phyloP scores from a whole-genome alignment of 2,329 filamentous ascomycete species.

The Plectosphaerella sp. region DNA sequence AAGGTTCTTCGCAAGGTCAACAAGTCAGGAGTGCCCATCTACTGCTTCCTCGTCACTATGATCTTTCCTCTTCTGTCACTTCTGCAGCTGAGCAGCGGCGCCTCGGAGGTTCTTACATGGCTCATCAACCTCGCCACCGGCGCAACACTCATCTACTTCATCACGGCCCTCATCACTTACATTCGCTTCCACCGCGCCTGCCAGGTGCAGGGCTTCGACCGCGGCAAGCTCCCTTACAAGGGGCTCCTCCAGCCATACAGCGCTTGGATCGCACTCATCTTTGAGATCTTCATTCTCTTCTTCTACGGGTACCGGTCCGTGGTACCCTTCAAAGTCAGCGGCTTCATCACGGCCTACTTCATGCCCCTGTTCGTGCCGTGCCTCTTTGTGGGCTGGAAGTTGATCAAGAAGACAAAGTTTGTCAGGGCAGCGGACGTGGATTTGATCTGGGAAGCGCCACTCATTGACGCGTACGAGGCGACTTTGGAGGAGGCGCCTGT shows the following conservation, averaged over 20 bases:
- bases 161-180: conserved; percentile 41
- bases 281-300: conserved; percentile 59
- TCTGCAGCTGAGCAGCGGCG: conserved; percentile 24
- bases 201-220: conserved; percentile 45
- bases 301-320: conserved; percentile 59
- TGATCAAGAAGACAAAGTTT: conserved; percentile 56
- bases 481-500: neutral
- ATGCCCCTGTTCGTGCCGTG: conserved; percentile 56
- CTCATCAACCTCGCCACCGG: conserved; percentile 63
- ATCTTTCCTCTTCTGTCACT: conserved; percentile 7
- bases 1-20: conserved; percentile 20
- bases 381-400: conserved; percentile 53
- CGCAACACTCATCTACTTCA: conserved; percentile 10
- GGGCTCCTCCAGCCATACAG: conserved; percentile 65
- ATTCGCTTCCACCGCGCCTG: conserved; percentile 60
- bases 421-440: conserved; percentile 51
- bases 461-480: conserved; percentile 54
- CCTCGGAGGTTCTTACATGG: conserved; percentile 65
- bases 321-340: conserved; percentile 54
- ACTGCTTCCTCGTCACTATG: conserved; percentile 11
- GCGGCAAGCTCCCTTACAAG: conserved; percentile 57
- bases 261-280: conserved; percentile 49
- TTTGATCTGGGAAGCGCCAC: conserved; percentile 53
- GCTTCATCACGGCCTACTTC: conserved; percentile 61
- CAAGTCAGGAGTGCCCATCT: conserved; percentile 24